Conservation (phyloP, 768 basidiomycete species). For the Hygrophoropsis aurantiaca region DNA sequence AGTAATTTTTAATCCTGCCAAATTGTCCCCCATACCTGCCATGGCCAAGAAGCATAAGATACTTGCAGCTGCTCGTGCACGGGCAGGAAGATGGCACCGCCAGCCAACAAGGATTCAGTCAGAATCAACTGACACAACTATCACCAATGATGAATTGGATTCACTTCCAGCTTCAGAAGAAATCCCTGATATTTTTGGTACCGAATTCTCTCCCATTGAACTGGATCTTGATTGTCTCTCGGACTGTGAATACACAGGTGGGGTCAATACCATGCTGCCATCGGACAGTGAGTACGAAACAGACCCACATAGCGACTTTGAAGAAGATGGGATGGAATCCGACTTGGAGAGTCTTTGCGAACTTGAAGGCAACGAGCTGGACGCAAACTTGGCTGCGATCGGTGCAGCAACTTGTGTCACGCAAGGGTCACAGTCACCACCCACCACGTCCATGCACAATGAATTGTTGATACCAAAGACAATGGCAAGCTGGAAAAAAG, state of each 20-base stretch:
- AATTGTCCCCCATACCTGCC: too few species aligned
- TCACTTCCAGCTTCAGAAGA: too few species aligned
- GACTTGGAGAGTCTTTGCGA: constrained; percentile 1
- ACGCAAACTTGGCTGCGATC: not conserved
- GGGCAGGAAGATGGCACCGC: not conserved
- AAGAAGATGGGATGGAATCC: not conserved
- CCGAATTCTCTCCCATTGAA: not conserved
- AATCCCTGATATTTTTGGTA: too few species aligned
- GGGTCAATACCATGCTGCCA: not conserved
- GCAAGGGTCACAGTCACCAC: too few species aligned
- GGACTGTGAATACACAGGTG: constrained; percentile 2
- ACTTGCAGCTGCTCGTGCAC: not conserved
- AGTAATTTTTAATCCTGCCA: too few species aligned
- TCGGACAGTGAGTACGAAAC: not conserved
- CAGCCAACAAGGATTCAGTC: not conserved
- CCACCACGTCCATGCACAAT: too few species aligned
- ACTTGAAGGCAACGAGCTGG: constrained; percentile 1
- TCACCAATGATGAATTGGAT: not conserved
- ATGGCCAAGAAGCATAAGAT: not conserved
- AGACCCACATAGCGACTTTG: not conserved
- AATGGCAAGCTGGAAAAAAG: constrained; percentile 7
- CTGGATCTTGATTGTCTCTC: not conserved
- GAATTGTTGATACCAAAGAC: constrained; percentile 6
- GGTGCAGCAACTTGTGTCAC: too few species aligned
- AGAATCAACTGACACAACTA: not conserved